Conservation (phyloP, 805 yeast species). For the Candida ascalaphidarum region DNA sequence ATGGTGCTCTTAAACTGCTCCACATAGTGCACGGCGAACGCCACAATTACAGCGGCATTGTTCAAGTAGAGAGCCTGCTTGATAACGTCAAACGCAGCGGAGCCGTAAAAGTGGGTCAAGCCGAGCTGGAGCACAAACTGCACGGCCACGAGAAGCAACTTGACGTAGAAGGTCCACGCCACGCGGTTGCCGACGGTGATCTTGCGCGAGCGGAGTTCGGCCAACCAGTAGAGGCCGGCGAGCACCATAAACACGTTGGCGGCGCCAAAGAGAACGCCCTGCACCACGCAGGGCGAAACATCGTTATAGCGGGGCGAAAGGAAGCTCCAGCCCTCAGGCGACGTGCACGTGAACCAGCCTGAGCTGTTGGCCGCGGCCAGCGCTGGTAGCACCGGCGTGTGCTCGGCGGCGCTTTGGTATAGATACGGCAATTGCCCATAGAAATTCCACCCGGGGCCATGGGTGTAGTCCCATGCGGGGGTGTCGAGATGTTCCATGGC, state of each 20-base stretch:
- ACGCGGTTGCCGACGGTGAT: constrained; percentile 18
- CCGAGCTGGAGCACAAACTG: constrained; percentile 31
- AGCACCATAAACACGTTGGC: constrained; percentile 35
- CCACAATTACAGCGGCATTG: constrained; percentile 40
- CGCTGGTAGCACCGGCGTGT: no score
- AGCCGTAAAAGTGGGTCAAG: constrained; percentile 7
- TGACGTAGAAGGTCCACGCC: constrained; percentile 32
- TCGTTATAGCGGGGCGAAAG: constrained; percentile 38
- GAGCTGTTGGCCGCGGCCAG: background rate
- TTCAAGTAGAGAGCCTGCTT: constrained; percentile 17
- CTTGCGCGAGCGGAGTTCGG: constrained; percentile 20
- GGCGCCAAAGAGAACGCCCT: constrained; percentile 39
- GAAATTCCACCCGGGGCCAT: no score
- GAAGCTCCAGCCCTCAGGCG: constrained; percentile 37
- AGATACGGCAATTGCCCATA: no score
- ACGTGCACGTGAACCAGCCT: constrained; percentile 23
- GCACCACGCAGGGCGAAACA: constrained; percentile 52
- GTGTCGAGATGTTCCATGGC: no score
- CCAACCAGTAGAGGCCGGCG: constrained; percentile 31
- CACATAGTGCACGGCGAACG: constrained; percentile 51
- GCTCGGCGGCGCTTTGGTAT: no score
- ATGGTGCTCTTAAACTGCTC: constrained; percentile 63
- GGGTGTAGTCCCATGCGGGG: no score
- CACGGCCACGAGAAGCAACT: constrained; percentile 27
- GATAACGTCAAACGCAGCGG: constrained; percentile 15